These are phyloP conservation scores for Crithidia fasciculata DNA, from an alignment of 208 protist genomes.

Conservation along the genomic window DNA sequence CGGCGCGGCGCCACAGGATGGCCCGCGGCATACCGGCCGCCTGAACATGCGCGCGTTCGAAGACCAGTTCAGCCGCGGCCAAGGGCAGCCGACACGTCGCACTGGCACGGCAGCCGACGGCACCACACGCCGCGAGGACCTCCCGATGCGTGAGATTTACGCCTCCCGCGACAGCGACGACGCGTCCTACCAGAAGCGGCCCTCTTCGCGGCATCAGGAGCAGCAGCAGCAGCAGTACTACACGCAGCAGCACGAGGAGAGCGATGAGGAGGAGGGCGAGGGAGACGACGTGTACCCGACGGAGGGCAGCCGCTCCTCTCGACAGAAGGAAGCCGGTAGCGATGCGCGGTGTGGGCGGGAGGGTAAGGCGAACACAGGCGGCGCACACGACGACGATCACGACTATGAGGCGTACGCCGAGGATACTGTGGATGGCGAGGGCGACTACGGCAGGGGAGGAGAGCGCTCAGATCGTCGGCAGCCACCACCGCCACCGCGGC, in stretches of 20 bases:
- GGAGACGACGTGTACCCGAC: neutral
- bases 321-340: too few species aligned
- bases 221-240: neutral
- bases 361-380: too few species aligned
- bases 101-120: neutral
- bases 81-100: neutral
- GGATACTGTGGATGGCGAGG: neutral
- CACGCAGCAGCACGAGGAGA: neutral
- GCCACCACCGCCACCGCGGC: neutral
- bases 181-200: conserved; percentile 13
- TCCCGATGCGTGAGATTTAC: conserved; percentile 11
- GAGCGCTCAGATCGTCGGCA: neutral
- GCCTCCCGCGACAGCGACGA: conserved; percentile 18
- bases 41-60: conserved; percentile 13
- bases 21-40: neutral
- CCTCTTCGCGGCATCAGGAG: neutral
- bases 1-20: neutral
- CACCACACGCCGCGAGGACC: conserved; percentile 1
- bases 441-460: neutral
- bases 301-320: too few species aligned
- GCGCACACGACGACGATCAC: too few species aligned
- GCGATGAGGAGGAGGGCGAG: neutral
- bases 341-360: too few species aligned
- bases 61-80: conserved; percentile 1
- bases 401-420: too few species aligned